Conservation (phyloP, 306 rosid species). For the Pueraria montana region DNA sequence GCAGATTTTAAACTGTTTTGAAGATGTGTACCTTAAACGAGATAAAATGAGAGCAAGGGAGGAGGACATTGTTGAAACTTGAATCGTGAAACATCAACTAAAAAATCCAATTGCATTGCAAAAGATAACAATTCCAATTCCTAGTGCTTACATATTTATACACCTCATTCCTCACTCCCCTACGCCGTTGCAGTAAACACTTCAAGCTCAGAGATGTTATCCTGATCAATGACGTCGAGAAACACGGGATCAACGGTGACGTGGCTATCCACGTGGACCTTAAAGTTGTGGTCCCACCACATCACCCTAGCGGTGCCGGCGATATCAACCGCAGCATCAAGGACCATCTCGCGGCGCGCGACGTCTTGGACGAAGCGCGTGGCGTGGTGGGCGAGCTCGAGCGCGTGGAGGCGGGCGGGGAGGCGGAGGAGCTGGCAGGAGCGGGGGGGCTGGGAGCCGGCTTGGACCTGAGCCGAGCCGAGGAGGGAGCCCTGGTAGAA, state of each 20-base stretch:
- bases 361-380: constrained; percentile 65
- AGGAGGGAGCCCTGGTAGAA: constrained; percentile 82
- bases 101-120: not conserved
- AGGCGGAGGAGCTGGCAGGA: constrained; percentile 82
- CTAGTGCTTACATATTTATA: no score
- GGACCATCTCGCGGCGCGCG: constrained; percentile 76
- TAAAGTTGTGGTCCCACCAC: constrained; percentile 83
- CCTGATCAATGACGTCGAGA: constrained; percentile 82
- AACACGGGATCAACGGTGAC: constrained; percentile 89
- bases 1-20: no score
- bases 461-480: constrained; percentile 77
- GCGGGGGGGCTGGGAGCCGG: constrained; percentile 78
- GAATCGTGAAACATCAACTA: no score
- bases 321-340: constrained; percentile 76
- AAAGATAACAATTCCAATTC: not conserved
- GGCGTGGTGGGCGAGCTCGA: constrained; percentile 73
- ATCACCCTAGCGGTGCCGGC: constrained; percentile 75
- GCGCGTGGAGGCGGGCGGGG: constrained; percentile 75
- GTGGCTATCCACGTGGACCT: constrained; percentile 80
- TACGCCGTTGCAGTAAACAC: constrained; percentile 22
- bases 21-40: no score
- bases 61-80: no score
- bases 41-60: no score
- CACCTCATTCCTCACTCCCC: not conserved
- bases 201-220: constrained; percentile 63